A percentile compares a stretch with the other conserved stretches of the same genome.
phyloP scores from a whole-genome alignment of 2,329 filamentous ascomycete species.

The Aspergillus pseudotamarii region DNA sequence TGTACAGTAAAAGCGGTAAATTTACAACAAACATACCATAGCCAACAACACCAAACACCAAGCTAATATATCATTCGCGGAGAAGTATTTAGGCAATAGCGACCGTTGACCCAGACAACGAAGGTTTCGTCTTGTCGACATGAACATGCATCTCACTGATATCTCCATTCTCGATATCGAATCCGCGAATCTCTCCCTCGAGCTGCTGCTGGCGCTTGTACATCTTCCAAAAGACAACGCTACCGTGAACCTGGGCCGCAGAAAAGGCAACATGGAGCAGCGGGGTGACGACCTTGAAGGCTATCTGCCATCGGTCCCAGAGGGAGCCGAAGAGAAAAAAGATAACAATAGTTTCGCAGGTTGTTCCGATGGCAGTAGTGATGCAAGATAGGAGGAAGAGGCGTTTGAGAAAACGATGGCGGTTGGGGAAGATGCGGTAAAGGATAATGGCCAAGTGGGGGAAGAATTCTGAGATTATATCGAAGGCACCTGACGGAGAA shows the following conservation, averaged over 20 bases:
- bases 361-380: slow-evolving; percentile 43
- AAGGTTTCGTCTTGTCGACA: not conserved
- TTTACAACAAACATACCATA: not conserved
- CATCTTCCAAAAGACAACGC: slow-evolving; percentile 46
- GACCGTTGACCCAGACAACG: not conserved
- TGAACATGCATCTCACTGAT: not conserved
- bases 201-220: slow-evolving; percentile 26
- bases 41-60: not conserved
- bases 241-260: slow-evolving; percentile 48
- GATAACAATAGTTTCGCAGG: slow-evolving; percentile 46
- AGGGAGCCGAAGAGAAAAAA: slow-evolving; percentile 49
- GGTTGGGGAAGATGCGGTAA: slow-evolving; percentile 44
- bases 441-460: slow-evolving; percentile 51
- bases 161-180: not conserved
- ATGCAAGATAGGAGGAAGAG: slow-evolving; percentile 43
- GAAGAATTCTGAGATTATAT: slow-evolving; percentile 51
- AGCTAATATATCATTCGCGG: not conserved
- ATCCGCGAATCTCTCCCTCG: not conserved
- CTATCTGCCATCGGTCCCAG: slow-evolving; percentile 47
- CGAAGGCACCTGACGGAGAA: slow-evolving; percentile 44
- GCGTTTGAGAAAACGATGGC: slow-evolving; percentile 43
- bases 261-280: slow-evolving; percentile 48
- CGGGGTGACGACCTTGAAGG: slow-evolving; percentile 49
- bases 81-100: not conserved
- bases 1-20: not conserved